Evolutionary conservation across 768 basidiomycete genomes (phyloP), one percentile per base, ranked within the genome.

Genomic region (Coprinopsis strossmayeri): DNA sequence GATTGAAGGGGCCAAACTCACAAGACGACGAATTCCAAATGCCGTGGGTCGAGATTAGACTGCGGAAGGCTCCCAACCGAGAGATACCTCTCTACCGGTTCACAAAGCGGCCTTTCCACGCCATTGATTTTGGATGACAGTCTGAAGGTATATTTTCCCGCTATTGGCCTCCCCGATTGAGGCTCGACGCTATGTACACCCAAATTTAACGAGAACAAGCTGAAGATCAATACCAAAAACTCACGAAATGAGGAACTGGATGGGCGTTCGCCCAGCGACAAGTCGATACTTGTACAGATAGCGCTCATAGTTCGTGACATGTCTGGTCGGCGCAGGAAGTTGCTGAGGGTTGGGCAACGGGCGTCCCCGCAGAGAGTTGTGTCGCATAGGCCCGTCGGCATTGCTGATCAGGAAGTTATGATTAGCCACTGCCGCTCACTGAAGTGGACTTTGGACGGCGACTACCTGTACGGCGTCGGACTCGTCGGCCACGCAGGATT

Each of bases 11-110:
- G 23, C 18, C 27, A n/a, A 13, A 68, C 70, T 58, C 56, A 84
- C 83, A 84, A 84, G 17, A 84, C 77, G 23, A 72, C 68, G 55
- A 84, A 85, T 27, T 80, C 70, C 10, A 85, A 67, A 30, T 53
- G 61, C 32, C 76, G 67, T 2, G 82, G 82, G 53, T 84, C 77
- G 21, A 42, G 21, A 10, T 7, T 25, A 9, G 40, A 7, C 18
- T 26, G 35, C 5, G 9, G 9, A 9, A 4, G 40, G 7, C 18
- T 21, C 23, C 40, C 40, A 23, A 82, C 64, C 20, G 60, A 61
- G 20, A 84, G 64, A 32, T 59, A 70, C 50, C 79, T 63, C 25
- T 65, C 63, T 13, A 72, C 55, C 1, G 81, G 73, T 27, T 74
- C 70, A 43, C 74, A 68, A 15, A 84, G 44, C 11, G 70, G 64